phyloP scores from a whole-genome alignment of 2,329 filamentous ascomycete genomes.

The Xylariaceae sp. region DNA sequence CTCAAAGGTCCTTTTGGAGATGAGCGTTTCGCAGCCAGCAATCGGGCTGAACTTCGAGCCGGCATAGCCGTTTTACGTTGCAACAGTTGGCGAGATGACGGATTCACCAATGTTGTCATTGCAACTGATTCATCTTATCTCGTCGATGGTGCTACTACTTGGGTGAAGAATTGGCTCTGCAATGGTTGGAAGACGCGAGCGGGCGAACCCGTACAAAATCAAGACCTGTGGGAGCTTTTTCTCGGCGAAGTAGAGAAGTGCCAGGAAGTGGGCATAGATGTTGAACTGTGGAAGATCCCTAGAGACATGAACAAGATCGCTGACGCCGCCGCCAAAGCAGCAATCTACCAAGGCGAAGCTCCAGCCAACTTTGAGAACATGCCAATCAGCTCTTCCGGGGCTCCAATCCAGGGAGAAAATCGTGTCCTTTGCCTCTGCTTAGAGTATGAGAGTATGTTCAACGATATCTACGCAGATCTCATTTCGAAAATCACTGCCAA shows the following conservation, averaged over 20 bases:
- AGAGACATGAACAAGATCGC: constrained; percentile 34
- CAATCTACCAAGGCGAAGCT: constrained; percentile 10
- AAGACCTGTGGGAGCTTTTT: constrained; percentile 48
- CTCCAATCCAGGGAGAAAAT: constrained; percentile 5
- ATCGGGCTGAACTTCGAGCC: constrained; percentile 51
- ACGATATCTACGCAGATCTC: constrained; percentile 7
- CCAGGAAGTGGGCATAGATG: constrained; percentile 26
- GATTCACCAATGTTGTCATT: constrained; percentile 41
- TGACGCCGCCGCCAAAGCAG: constrained; percentile 35
- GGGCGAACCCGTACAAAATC: constrained; percentile 40
- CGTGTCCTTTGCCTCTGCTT: constrained; percentile 13
- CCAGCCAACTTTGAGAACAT: constrained; percentile 10
- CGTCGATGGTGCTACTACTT: constrained; percentile 40
- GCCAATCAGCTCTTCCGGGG: constrained; percentile 1
- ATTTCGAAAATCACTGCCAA: constrained; percentile 13
- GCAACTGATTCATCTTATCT: constrained; percentile 52
- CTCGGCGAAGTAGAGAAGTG: constrained; percentile 36
- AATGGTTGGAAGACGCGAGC: constrained; percentile 41
- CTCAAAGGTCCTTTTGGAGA: constrained; percentile 15
- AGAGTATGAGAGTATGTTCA: constrained; percentile 13
- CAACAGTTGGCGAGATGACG: constrained; percentile 39
- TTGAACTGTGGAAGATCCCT: constrained; percentile 45
- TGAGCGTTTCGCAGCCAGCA: constrained; percentile 22
- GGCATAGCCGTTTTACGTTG: constrained; percentile 44
- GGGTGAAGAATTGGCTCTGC: constrained; percentile 38